Evolutionary conservation across 768 basidiomycete species (phyloP), one percentile per base, ranked within the genome.

Genomic region (Lactifluus echinatus): DNA sequence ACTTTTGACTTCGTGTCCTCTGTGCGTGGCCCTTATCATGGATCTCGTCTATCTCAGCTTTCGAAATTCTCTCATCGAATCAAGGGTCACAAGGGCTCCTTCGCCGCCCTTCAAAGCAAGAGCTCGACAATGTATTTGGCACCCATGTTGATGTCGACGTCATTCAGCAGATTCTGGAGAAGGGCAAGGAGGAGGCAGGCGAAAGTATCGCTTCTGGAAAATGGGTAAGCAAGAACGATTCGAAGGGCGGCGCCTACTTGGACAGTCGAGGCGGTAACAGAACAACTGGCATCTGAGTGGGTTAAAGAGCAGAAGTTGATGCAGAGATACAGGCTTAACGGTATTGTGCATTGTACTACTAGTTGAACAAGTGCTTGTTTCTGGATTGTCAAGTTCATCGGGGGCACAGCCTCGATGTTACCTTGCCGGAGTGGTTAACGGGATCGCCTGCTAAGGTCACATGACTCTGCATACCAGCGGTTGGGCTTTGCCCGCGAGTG

Each of bases 401-500:
- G 6, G 4, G 19, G 15, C 36, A 40, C 37, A 23, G 37, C 43
- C 19, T 36, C 23, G 19, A 65, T 50, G 84, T 86, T 84, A 87
- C 87, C 87, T 89, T 89, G 86, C 87, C 87, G 86, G 87, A 89
- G 87, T 89, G 87, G 87, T 89, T 88, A 89, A 87, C 73, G 73
- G 73, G 72, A 71, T 73, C 71, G 73, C 72, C 71, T 73, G 72
- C 72, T 74, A 74, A 64, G 47, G 52, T 59, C 57, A 59, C 26
- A 44, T 69, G 52, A 58, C 64, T 63, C 63, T 62, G 66, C 64
- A 49, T 47, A n/a, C 50, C 44, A 79, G 77, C 77, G 77, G 76
- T 78, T 79, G 77, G 72, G 75, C 78, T 78, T 76, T 79, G 77
- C 75, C 73, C 77, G 77, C 77, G 77, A 70, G 77, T 76, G 78